Evolutionary conservation across 2,329 filamentous ascomycete genomes (phyloP).

Genomic region (Fusarium sp.): DNA sequence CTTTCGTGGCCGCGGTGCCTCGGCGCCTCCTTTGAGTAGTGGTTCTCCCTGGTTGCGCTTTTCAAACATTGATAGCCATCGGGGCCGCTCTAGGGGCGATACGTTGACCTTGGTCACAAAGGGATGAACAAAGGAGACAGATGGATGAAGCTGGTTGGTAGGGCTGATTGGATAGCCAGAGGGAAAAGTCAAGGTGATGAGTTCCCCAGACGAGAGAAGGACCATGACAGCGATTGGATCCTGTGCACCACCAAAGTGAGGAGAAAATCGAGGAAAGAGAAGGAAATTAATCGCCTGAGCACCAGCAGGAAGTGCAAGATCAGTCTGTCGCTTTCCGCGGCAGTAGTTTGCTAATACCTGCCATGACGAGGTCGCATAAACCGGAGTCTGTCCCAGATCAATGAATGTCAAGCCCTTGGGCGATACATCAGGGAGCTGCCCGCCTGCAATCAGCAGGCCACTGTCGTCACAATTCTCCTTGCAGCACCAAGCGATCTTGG

Average conservation of each 20-base stretch:
- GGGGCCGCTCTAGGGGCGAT: slow-evolving; percentile 78
- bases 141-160: slow-evolving; percentile 91
- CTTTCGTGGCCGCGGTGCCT: slow-evolving; percentile 74
- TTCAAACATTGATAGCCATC: slow-evolving; percentile 93
- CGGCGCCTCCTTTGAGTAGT: slow-evolving; percentile 82
- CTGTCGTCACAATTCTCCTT: slow-evolving; percentile 95
- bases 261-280: slow-evolving; percentile 82
- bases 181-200: slow-evolving; percentile 91
- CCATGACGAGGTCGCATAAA: slow-evolving; percentile 93
- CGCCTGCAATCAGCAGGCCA: slow-evolving; percentile 86
- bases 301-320: slow-evolving; percentile 80
- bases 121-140: slow-evolving; percentile 87
- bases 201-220: slow-evolving; percentile 84
- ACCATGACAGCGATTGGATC: slow-evolving; percentile 89
- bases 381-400: slow-evolving; percentile 87
- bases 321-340: slow-evolving; percentile 76
- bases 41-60: slow-evolving; percentile 80
- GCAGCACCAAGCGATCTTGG: slow-evolving; percentile 89
- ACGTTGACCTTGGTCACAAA: slow-evolving; percentile 81
- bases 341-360: slow-evolving; percentile 83
- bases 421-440: slow-evolving; percentile 72
- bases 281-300: slow-evolving; percentile 84
- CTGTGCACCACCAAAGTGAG: slow-evolving; percentile 87
- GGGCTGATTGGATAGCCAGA: slow-evolving; percentile 90
- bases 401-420: slow-evolving; percentile 87